phyloP scores from a whole-genome alignment of 23 red algal genomes.

The Porphyridium purpureum region DNA sequence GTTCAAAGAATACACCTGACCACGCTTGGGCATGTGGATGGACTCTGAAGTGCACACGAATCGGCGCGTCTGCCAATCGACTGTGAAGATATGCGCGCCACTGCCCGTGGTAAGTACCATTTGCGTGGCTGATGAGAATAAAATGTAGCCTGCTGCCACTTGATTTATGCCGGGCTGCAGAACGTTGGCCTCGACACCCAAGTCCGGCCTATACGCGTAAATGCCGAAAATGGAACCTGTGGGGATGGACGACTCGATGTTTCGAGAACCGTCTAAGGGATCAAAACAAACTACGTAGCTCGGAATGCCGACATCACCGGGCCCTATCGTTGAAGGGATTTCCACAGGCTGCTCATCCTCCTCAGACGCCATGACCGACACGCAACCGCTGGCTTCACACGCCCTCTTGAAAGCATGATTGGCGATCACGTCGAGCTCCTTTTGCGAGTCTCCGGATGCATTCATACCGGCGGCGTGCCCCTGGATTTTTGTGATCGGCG shows the following conservation, averaged over 20 bases:
- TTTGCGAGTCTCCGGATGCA: conserved; percentile 20
- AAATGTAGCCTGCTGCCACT: conserved; percentile 92
- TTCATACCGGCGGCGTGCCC: too few relatives aligned
- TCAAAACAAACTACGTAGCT: conserved; percentile 93
- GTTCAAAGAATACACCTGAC: conserved; percentile 92
- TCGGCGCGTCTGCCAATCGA: conserved; percentile 74
- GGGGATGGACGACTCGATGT: conserved; percentile 91
- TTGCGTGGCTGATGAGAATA: conserved; percentile 91
- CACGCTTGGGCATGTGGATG: conserved; percentile 74
- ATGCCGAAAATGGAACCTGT: conserved; percentile 95
- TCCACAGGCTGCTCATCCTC: too few relatives aligned
- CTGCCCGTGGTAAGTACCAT: conserved; percentile 75
- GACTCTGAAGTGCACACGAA: conserved; percentile 89
- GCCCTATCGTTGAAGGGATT: too few relatives aligned
- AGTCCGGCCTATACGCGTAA: conserved; percentile 13
- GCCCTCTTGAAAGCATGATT: conserved; percentile 78
- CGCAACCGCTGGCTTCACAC: conserved; percentile 57
- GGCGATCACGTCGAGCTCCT: conserved; percentile 94
- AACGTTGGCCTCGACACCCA: conserved; percentile 48
- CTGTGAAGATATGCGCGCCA: conserved; percentile 74
- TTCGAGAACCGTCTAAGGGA: conserved; percentile 82
- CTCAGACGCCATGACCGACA: conserved; percentile 82
- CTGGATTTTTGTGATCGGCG: too few relatives aligned
- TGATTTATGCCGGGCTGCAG: conserved; percentile 61
- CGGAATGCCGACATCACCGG: conserved; percentile 38